These are phyloP conservation scores for Nepenthes gracilis DNA, from an alignment of 148 eudicot species.

Conservation along the genomic window DNA sequence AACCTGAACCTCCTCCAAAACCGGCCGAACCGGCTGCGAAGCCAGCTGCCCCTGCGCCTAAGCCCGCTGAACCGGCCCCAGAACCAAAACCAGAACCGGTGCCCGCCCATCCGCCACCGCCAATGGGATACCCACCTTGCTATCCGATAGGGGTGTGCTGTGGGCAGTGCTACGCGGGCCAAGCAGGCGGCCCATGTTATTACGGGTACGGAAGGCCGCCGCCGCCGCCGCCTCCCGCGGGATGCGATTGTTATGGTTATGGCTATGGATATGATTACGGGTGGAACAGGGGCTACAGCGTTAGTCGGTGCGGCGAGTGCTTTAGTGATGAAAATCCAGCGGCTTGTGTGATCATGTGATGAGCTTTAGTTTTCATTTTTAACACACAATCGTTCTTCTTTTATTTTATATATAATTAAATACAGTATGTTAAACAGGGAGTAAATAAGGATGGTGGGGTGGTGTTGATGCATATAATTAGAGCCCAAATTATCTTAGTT, in stretches of 20 bases:
- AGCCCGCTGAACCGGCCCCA: constrained; percentile 2
- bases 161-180: constrained; percentile 16
- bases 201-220: constrained; percentile 12
- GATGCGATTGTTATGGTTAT: constrained; percentile 1
- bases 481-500: no score
- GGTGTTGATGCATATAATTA: no score
- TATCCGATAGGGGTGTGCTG: constrained; percentile 11
- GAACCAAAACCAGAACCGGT: constrained; percentile 7
- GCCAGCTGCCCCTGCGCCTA: constrained; percentile 9
- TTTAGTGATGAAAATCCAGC: constrained; percentile 8
- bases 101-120: constrained; percentile 2
- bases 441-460: no score
- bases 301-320: constrained; percentile 13
- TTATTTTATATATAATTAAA: not conserved
- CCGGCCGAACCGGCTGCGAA: constrained; percentile 1
- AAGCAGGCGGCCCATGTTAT: constrained; percentile 29
- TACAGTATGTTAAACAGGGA: not conserved
- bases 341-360: constrained; percentile 32
- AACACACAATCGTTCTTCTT: no score
- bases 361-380: not conserved
- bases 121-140: constrained; percentile 9
- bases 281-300: not conserved
- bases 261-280: not conserved
- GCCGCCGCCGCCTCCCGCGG: constrained; percentile 6
- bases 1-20: constrained; percentile 1